Conservation (phyloP, 306 rosid genomes). For the Hippophae gyantsensis region DNA sequence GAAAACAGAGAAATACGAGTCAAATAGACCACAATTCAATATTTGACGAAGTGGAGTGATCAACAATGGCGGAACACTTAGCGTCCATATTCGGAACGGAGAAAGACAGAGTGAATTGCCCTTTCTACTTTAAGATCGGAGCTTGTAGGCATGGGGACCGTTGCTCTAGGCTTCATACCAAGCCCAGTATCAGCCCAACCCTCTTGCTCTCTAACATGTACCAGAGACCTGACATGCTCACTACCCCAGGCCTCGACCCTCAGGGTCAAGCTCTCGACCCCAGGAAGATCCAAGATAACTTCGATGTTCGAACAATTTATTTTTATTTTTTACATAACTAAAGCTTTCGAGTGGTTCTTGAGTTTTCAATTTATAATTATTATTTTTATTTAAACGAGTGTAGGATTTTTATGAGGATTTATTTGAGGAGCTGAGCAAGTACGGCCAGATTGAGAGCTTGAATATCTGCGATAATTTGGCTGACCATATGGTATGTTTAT, state of each 20-base stretch:
- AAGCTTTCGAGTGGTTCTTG: not conserved
- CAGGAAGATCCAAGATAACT: slow-evolving; percentile 82
- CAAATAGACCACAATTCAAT: not conserved
- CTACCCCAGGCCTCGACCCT: slow-evolving; percentile 47
- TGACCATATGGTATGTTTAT: slow-evolving; percentile 72
- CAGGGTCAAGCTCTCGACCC: slow-evolving; percentile 77
- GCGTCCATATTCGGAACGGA: slow-evolving; percentile 98
- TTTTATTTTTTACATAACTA: not conserved
- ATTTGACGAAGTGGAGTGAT: not conserved
- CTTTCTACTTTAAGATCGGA: slow-evolving; percentile 99
- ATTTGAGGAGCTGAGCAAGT: slow-evolving; percentile 90
- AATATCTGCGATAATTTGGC: slow-evolving; percentile 96
- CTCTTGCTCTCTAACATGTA: slow-evolving; percentile 94
- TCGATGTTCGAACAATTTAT: slow-evolving; percentile 29
- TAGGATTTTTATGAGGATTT: slow-evolving; percentile 95
- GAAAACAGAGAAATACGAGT: not conserved
- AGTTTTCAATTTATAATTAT: not conserved
- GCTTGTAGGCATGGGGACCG: slow-evolving; percentile 98
- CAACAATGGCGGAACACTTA: slow-evolving; percentile 86
- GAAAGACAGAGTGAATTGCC: slow-evolving; percentile 94
- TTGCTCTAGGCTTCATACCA: slow-evolving; percentile 90
- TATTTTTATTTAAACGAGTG: not conserved
- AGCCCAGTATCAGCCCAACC: slow-evolving; percentile 94
- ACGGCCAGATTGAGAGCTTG: slow-evolving; percentile 85
- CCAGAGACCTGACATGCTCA: slow-evolving; percentile 79